Base-by-base conservation (phyloP, 2,329 filamentous ascomycete genomes). In the Aspergillus sp. region DNA sequence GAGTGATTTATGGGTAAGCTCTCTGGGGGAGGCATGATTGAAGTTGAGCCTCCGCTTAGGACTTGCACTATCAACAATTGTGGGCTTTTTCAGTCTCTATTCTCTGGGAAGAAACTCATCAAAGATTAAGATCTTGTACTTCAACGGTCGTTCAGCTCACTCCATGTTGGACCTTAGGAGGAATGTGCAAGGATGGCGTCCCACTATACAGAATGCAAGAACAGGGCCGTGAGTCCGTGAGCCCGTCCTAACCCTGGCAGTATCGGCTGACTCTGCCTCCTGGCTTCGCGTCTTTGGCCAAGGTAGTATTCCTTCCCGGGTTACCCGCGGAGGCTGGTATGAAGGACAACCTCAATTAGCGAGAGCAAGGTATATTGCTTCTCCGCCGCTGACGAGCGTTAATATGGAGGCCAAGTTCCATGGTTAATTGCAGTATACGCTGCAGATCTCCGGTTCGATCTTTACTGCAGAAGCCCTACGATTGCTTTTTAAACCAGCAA, bases 401-500 rank as follows among this genome's bases (percentile, higher is more conserved):
- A 36, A 52, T 51, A 56, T 52, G 48, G 42, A 36, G 47, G 47
- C 20, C 17, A 26, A 38, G 42, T 53, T 45, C 56, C 56, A 41
- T 39, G 45, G 26, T 18, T 18, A 26, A 58, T 45, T 53, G 18
- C 38, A 24, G 43, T 55, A 53, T 53, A 53, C 30, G 30, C 26
- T 56, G 45, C 56, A 39, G 38, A 51, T 50, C 55, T 45, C 41
- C 52, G 26, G 59, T 51, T 54, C 30, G 36, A 52, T 58, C 18
- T 43, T 58, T 45, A 38, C 39, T 50, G 20, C 42, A 55, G 49
- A 48, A 43, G 38, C 51, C 56, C 56, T 52, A 62, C 61, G 63
- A 63, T 64, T 64, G 61, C 64, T 51, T 62, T 57, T 51, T 57
- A 55, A 48, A 59, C 48, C 56, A 32, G 52, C 60, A 45, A 60